Evolutionary conservation across 1,284 basidiomycete species (phyloP).

Genomic region (Volvariella volvacea): DNA sequence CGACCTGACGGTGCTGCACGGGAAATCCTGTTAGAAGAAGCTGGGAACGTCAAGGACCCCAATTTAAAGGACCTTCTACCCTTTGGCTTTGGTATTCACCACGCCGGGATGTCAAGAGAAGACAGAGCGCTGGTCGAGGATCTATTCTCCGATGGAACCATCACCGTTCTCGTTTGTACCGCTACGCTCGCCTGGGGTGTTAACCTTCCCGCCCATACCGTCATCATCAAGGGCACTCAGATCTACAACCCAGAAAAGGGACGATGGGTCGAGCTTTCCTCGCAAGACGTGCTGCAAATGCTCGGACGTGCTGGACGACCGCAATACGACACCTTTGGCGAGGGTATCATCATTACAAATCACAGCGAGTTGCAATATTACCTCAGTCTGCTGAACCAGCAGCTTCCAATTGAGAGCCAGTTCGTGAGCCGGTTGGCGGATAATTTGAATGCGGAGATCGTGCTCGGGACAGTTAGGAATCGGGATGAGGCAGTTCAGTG

Average conservation of each 20-base stretch:
- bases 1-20: conserved; percentile 85
- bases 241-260: conserved; percentile 99
- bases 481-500: conserved; percentile 97
- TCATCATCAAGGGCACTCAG: conserved; percentile 99
- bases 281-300: conserved; percentile 98
- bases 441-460: conserved; percentile 97
- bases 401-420: conserved; percentile 95
- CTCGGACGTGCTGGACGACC: conserved; percentile 96
- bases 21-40: conserved; percentile 84
- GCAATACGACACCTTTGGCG: conserved; percentile 96
- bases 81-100: conserved; percentile 97
- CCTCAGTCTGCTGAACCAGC: conserved; percentile 88
- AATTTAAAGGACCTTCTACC: conserved; percentile 89
- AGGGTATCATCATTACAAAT: conserved; percentile 99
- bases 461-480: conserved; percentile 92
- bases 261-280: conserved; percentile 92
- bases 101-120: conserved; percentile 97
- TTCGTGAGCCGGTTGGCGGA: conserved; percentile 91
- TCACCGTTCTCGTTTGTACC: conserved; percentile 95
- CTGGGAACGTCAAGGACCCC: conserved; percentile 77
- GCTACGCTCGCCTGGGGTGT: conserved; percentile 99
- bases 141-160: conserved; percentile 86
- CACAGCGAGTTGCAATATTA: conserved; percentile 98
- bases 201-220: conserved; percentile 95
- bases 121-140: conserved; percentile 94